These are phyloP conservation scores for Atkinsonella hypoxylon DNA, from an alignment of 2,329 filamentous ascomycete species.

Conservation along the genomic window DNA sequence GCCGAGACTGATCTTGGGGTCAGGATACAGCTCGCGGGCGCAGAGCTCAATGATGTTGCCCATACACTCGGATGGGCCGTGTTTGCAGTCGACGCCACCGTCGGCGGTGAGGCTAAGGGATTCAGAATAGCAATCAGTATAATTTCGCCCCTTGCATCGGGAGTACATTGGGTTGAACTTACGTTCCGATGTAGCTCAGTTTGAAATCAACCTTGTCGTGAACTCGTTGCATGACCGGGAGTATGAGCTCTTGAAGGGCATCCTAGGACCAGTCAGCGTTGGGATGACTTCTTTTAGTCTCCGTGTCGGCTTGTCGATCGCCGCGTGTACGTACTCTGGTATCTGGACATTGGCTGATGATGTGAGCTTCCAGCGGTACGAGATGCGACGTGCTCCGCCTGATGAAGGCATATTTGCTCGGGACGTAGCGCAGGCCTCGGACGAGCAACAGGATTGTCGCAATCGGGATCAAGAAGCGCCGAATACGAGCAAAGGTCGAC, in stretches of 20 bases:
- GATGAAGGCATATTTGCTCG: background rate
- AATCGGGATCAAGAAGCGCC: slow-evolving; percentile 4
- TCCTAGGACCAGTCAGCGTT: slow-evolving; percentile 29
- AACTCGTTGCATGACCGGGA: slow-evolving; percentile 77
- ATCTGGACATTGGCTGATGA: slow-evolving; percentile 96
- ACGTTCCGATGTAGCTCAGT: slow-evolving; percentile 81
- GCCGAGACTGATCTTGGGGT: slow-evolving; percentile 78
- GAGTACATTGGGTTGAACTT: too few relatives aligned
- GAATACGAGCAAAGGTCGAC: slow-evolving; percentile 1
- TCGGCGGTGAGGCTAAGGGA: slow-evolving; percentile 51
- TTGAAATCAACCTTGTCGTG: slow-evolving; percentile 81
- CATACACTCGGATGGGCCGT: slow-evolving; percentile 80
- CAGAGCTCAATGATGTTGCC: slow-evolving; percentile 94
- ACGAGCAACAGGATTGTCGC: slow-evolving; percentile 1
- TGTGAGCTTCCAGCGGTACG: slow-evolving; percentile 83
- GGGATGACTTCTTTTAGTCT: background rate
- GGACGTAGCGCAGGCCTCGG: background rate
- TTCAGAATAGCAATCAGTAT: too few relatives aligned
- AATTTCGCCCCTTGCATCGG: too few relatives aligned
- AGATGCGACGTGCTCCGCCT: slow-evolving; percentile 12
- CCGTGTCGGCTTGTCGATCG: too few relatives aligned
- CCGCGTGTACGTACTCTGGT: slow-evolving; percentile 40
- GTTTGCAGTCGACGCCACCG: slow-evolving; percentile 77
- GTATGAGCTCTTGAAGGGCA: slow-evolving; percentile 67
- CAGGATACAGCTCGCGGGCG: slow-evolving; percentile 68